Base-by-base conservation (phyloP, 768 basidiomycete genomes). In the Nevesoporus exiguus region DNA sequence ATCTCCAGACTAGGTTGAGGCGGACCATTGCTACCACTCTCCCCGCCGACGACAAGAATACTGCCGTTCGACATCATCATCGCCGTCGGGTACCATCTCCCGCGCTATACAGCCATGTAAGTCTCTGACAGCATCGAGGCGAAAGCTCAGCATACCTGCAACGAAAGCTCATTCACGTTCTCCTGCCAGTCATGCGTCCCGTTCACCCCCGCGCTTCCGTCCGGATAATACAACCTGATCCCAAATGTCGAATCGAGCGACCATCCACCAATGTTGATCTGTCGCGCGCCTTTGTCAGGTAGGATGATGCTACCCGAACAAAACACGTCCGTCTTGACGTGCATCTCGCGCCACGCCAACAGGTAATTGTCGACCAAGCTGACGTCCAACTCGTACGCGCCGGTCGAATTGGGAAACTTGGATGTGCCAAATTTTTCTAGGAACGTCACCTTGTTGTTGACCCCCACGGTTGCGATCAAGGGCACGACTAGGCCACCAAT, bases 121-220 rank as follows among this genome's bases (percentile, higher is more conserved):
- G 13, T 5, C 9, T 2, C 1, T 7, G 19, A 49, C 10, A 19
- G 0, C 1, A 8, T 17, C 11, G 7, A 29, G 4, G 8, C 7
- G 1, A 9, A 5, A 25, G 2, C 29, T 21, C 1, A 19, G 11
- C 72, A 29, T 40, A 85, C 85, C 77, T 90, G 88, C 24, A 90
- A 75, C 3, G 70, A 57, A 2, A 91, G 74, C 36, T 77, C 75
- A 0, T 78, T 56, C 36, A 72, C 74, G 57, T 90, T 81, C 66
- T 91, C 89, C 66, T 91, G 79, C 90, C 90, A 92, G 60, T 91
- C 86, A 49, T 82, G 84, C 5, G 86, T 90, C 7, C 82, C 81
- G 56, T 88, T 88, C 27, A 83, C 80, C 1, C 90, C 90, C 5
- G 79, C 70, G 1, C 64, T 71, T 24, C 90, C 89, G 60, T 85